Conservation (phyloP, 768 basidiomycete genomes). For the Tephrocybe sp. region DNA sequence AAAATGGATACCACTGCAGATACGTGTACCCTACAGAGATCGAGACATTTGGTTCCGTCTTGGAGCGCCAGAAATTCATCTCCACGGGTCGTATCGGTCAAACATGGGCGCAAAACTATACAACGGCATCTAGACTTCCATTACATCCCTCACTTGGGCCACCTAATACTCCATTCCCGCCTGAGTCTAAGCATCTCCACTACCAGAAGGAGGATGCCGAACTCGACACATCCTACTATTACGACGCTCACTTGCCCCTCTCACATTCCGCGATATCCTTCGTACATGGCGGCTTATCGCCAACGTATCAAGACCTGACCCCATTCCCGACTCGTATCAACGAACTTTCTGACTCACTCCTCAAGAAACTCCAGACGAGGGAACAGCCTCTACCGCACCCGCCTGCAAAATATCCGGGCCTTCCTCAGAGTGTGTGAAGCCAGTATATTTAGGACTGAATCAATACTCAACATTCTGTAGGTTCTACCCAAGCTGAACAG, state of each 20-base stretch:
- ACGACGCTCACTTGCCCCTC: slow-evolving; percentile 45
- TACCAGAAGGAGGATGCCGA: slow-evolving; percentile 19
- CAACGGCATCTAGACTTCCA: slow-evolving; percentile 77
- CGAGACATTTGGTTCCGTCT: slow-evolving; percentile 73
- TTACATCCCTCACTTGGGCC: slow-evolving; percentile 69
- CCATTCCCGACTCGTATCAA: slow-evolving; percentile 90
- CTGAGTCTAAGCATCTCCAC: slow-evolving; percentile 27
- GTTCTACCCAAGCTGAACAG: slow-evolving; percentile 63
- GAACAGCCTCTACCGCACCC: slow-evolving; percentile 78
- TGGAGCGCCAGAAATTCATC: slow-evolving; percentile 70
- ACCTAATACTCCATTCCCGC: slow-evolving; percentile 62
- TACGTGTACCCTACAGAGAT: slow-evolving; percentile 86
- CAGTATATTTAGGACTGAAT: background rate
- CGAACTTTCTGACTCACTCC: slow-evolving; percentile 62
- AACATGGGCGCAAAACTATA: slow-evolving; percentile 86
- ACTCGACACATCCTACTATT: slow-evolving; percentile 19
- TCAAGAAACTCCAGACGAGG: slow-evolving; percentile 68
- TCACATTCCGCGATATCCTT: slow-evolving; percentile 86
- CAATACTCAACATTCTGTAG: slow-evolving; percentile 29
- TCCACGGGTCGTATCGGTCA: slow-evolving; percentile 76
- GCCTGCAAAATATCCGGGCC: slow-evolving; percentile 68
- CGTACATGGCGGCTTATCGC: slow-evolving; percentile 89
- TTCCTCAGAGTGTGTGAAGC: slow-evolving; percentile 50
- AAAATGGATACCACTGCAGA: slow-evolving; percentile 35
- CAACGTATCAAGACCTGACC: slow-evolving; percentile 67